A percentile compares a stretch with the other conserved stretches of the same genome.
Conservation (phyloP, 2,329 filamentous ascomycete species). For the Juglanconis sp. region DNA sequence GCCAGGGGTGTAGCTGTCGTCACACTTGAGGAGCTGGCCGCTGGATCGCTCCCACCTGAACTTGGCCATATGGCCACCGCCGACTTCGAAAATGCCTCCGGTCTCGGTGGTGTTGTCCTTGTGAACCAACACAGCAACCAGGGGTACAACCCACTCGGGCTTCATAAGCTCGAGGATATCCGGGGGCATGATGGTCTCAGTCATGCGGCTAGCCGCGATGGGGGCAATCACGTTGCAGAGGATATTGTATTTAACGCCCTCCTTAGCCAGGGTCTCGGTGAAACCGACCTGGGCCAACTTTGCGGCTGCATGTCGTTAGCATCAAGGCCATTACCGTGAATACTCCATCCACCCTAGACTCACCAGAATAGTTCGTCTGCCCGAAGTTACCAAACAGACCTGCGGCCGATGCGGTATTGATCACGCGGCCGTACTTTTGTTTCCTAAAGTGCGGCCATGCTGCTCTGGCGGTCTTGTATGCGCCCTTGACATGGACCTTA, state of each 20-base stretch:
- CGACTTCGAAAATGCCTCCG: slow-evolving; percentile 88
- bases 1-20: slow-evolving; percentile 81
- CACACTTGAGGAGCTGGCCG: slow-evolving; percentile 85
- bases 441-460: slow-evolving; percentile 98
- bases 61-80: slow-evolving; percentile 89
- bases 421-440: slow-evolving; percentile 95
- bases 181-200: slow-evolving; percentile 91
- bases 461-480: slow-evolving; percentile 91
- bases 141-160: slow-evolving; percentile 92
- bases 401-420: slow-evolving; percentile 95
- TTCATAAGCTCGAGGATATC: slow-evolving; percentile 81
- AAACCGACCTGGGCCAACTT: slow-evolving; percentile 95
- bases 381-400: slow-evolving; percentile 95
- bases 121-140: slow-evolving; percentile 86
- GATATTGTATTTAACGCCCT: slow-evolving; percentile 98
- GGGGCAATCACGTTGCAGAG: slow-evolving; percentile 92
- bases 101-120: slow-evolving; percentile 78
- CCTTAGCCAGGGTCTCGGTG: slow-evolving; percentile 96
- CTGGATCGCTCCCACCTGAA: slow-evolving; percentile 90
- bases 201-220: slow-evolving; percentile 94
- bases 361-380: slow-evolving; percentile 88
- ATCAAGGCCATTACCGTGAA: neutral
- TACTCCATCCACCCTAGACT: slow-evolving; percentile 18
- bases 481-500: slow-evolving; percentile 86
- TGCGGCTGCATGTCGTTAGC: slow-evolving; percentile 55